These are phyloP conservation scores for Debaryomyces tyrocola DNA, from an alignment of 805 yeast species.

Conservation along the genomic window DNA sequence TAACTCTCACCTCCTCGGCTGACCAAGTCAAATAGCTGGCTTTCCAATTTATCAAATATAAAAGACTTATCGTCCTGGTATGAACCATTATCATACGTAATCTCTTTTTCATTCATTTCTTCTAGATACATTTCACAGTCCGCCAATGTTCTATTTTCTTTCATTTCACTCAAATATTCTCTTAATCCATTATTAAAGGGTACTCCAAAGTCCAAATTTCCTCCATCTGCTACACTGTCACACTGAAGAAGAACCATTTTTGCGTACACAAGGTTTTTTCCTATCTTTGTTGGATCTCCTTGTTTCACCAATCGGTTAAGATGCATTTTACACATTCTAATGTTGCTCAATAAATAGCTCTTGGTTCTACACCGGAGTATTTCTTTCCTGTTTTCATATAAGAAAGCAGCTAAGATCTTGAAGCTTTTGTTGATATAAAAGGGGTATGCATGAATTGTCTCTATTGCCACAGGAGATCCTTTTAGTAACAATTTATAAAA, in stretches of 20 bases:
- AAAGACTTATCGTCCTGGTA: neutral
- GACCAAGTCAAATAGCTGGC: neutral
- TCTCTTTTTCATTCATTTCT: neutral
- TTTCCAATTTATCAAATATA: neutral
- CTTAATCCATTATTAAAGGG: neutral
- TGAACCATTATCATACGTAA: neutral
- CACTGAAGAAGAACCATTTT: neutral
- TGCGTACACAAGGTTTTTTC: neutral
- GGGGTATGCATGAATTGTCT: neutral
- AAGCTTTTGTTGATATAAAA: neutral
- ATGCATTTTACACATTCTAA: neutral
- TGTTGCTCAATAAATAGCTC: neutral
- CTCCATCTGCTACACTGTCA: neutral
- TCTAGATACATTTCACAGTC: neutral
- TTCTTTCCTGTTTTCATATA: neutral
- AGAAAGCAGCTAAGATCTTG: neutral
- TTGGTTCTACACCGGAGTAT: neutral
- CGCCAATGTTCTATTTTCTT: neutral
- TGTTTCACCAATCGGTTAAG: neutral
- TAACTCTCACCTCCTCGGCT: neutral
- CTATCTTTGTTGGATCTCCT: neutral
- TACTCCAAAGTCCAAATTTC: neutral
- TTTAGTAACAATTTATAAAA: neutral
- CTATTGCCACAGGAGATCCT: neutral
- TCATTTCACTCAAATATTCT: neutral